These are phyloP conservation scores for Nicotiana paniculata DNA, from an alignment of 257 asterid genomes.

Conservation along the genomic window DNA sequence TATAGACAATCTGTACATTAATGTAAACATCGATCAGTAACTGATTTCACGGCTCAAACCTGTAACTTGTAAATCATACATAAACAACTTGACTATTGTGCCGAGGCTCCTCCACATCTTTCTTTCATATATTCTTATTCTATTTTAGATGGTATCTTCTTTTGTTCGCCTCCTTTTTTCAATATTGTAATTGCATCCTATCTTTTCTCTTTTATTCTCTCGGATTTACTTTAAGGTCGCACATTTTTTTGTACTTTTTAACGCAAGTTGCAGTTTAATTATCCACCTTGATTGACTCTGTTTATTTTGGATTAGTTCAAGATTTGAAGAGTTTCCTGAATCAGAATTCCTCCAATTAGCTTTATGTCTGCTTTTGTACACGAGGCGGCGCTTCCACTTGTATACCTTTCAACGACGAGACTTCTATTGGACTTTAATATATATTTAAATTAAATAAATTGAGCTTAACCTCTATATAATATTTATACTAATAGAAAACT, in stretches of 20 bases:
- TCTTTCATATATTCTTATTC: not conserved
- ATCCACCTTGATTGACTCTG: not conserved
- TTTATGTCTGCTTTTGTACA: not conserved
- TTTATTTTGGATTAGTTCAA: not conserved
- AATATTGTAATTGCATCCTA: not conserved
- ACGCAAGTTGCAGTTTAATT: not conserved
- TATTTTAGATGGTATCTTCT: not conserved
- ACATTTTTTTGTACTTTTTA: not conserved
- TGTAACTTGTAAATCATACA: no score
- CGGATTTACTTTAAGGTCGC: not conserved
- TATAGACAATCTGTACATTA: no score
- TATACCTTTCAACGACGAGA: not conserved
- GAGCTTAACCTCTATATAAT: no score
- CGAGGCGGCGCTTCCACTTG: not conserved
- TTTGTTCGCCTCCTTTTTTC: not conserved
- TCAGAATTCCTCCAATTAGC: not conserved
- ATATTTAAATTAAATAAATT: no score
- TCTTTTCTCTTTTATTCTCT: not conserved
- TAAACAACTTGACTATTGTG: no score
- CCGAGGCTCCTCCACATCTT: not conserved
- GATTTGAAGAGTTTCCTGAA: not conserved
- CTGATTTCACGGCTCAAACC: no score
- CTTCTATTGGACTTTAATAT: not conserved
- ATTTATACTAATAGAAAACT: no score
- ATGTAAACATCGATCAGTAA: no score